Percentiles rank a stretch among this genome's conserved stretches.
phyloP scores from a whole-genome alignment of 495 filamentous ascomycete genomes.

The Staphylotrichum tortipilum region DNA sequence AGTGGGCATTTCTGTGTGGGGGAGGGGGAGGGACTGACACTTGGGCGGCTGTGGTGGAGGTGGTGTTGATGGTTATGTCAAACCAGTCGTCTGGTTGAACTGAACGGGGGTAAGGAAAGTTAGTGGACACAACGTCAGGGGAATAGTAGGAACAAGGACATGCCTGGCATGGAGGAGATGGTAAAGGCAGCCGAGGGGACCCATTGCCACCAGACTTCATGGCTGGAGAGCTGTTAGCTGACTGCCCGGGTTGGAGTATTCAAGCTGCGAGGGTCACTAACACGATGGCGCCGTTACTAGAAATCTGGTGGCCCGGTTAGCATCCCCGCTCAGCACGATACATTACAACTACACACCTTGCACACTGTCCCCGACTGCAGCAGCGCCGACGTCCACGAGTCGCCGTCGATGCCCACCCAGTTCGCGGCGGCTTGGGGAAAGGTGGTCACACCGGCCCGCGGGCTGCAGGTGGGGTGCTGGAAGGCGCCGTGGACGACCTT shows the following conservation, averaged over 20 bases:
- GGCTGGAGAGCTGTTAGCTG: constrained; percentile 2
- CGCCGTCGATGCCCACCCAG: constrained; percentile 27
- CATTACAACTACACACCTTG: constrained; percentile 13
- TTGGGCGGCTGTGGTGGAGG: constrained; percentile 14
- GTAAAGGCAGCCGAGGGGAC: constrained; percentile 13
- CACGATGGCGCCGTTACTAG: too few relatives aligned
- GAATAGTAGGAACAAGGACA: background rate
- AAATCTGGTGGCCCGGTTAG: too few relatives aligned
- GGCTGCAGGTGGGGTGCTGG: constrained; percentile 18
- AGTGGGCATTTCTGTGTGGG: background rate
- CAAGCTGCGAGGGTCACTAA: too few relatives aligned
- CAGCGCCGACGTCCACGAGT: constrained; percentile 13
- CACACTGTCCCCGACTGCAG: constrained; percentile 26
- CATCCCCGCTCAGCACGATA: too few relatives aligned
- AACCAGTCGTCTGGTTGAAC: constrained; percentile 23
- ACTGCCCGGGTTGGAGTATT: background rate
- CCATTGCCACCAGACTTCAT: constrained; percentile 29
- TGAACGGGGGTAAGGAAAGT: background rate
- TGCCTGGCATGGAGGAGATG: constrained; percentile 19
- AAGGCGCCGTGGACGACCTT: constrained; percentile 19
- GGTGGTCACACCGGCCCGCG: constrained; percentile 7
- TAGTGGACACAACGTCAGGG: background rate
- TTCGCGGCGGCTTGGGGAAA: constrained; percentile 24
- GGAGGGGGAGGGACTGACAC: constrained; percentile 16
- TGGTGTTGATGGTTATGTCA: constrained; percentile 22